Evolutionary conservation across 345 rosid species (phyloP).

Genomic region (Garcia nutans): DNA sequence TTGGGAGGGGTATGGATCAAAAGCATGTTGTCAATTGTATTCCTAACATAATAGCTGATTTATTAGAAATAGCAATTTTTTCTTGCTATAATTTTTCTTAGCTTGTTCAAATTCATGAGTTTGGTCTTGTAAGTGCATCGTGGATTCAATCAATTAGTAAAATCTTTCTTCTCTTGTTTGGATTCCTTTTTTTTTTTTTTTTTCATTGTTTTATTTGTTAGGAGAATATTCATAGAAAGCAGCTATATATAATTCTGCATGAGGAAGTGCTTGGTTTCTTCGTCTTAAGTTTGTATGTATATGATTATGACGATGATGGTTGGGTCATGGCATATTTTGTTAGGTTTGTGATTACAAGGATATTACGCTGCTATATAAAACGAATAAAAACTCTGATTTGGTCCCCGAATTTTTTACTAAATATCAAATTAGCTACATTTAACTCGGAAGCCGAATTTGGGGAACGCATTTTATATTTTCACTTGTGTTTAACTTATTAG

Average conservation of each 20-base stretch:
- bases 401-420: no score
- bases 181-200: not conserved
- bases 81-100: not conserved
- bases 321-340: no score
- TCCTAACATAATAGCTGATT: conserved; percentile 7
- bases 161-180: not conserved
- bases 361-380: no score
- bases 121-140: not conserved
- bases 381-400: no score
- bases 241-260: no score
- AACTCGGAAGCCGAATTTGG: no score
- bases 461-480: no score
- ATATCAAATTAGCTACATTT: no score
- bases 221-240: no score
- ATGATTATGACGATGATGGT: not conserved
- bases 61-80: conserved; percentile 8
- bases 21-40: conserved; percentile 15
- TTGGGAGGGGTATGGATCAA: not conserved
- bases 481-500: no score
- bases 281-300: not conserved
- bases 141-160: not conserved
- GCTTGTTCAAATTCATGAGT: not conserved
- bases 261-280: not conserved
- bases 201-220: not conserved
- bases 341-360: no score